Conservation (phyloP, 2,329 filamentous ascomycete genomes). For the Colletotrichum filicis region DNA sequence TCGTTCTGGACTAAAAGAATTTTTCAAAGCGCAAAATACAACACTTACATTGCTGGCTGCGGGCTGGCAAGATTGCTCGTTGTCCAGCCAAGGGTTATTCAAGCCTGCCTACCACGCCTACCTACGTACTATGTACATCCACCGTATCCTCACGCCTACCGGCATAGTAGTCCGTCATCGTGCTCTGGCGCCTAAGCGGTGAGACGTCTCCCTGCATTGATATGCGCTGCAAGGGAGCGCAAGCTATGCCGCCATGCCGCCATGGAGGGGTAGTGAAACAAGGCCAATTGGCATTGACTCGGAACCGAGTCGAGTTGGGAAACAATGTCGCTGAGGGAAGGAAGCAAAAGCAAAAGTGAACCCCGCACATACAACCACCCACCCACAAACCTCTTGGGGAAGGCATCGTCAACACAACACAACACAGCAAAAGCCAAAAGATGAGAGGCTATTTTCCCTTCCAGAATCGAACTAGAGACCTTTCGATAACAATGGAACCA, state of each 20-base stretch:
- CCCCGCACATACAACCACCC: background rate
- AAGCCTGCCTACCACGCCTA: background rate
- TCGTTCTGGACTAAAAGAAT: slow-evolving; percentile 20
- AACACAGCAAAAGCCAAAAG: background rate
- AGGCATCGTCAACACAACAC: too few relatives aligned
- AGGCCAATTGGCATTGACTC: background rate
- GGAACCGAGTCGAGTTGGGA: background rate
- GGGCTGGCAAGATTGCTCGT: slow-evolving; percentile 4
- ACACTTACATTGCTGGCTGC: background rate
- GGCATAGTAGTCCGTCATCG: background rate
- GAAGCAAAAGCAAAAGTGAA: background rate
- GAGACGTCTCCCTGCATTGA: slow-evolving; percentile 8
- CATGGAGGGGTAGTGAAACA: background rate
- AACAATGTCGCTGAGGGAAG: background rate
- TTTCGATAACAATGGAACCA: slow-evolving; percentile 31
- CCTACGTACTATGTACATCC: background rate
- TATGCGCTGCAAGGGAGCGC: background rate
- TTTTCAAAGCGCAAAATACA: slow-evolving; percentile 9
- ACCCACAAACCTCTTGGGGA: background rate
- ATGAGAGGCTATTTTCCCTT: slow-evolving; percentile 13
- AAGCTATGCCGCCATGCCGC: background rate
- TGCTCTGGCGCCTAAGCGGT: slow-evolving; percentile 6
- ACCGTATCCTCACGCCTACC: background rate
- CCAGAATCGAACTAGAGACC: slow-evolving; percentile 37
- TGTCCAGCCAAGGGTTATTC: background rate